Evolutionary conservation across 2,329 filamentous ascomycete species (phyloP), one percentile per base, ranked within the genome.

Genomic region (Xylaria sp.): DNA sequence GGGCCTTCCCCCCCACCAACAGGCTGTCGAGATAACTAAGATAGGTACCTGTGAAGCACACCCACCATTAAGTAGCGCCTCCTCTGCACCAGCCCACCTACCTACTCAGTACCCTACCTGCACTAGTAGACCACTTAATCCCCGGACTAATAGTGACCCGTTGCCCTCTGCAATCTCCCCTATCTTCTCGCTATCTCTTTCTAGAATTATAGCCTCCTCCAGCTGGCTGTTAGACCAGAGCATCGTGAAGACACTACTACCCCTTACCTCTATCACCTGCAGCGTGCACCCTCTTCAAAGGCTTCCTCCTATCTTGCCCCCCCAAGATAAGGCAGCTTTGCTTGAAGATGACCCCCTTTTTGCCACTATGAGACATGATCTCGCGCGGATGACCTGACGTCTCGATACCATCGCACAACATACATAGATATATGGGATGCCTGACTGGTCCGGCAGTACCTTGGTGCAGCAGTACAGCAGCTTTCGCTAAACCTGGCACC

Each of bases 381-480:
- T 56, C 44, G 61, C 39, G 54, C 61, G 20, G 20, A 63, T 59
- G 61, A 51, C 61, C 44, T 50, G 53, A 57, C 45, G 42, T 55
- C 31, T 45, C 33, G 47, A 47, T 59, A 53, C 45, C 45, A 42
- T 55, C 53, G 20, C 25, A 42, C 53, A 36, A 55, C n/a, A n/a
- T n/a, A 55, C 22, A 36, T 55, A 42, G 6, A 59, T 47, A 47
- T 31, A 56, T 56, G 42, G 42, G 10, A 39, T 50, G 31, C 27
- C 42, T 56, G 50, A 50, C 51, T 55, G 60, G 50, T n/a, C 51
- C 39, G 22, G 22, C 29, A 31, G 27, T 47, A 11, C 56, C 22
- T 39, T n/a, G 38, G 27, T 53, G 25, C 39, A 22, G 45, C 63
- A 57, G 50, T 51, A n/a, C n/a, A n/a, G 17, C n/a, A 44, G 42